phyloP scores from a whole-genome alignment of 306 rosid genomes.

The Pueraria montana region DNA sequence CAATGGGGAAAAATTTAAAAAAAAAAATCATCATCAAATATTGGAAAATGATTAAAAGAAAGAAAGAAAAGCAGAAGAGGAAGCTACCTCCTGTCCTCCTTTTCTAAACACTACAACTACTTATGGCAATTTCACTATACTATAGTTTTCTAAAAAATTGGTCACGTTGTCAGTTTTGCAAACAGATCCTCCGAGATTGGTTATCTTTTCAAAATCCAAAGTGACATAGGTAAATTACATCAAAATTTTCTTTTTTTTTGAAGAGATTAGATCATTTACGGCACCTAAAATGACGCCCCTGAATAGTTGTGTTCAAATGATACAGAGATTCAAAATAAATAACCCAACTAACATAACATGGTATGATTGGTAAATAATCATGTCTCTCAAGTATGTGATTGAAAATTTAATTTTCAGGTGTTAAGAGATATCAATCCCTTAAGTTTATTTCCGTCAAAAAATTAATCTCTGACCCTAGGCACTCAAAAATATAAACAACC shows the following conservation, averaged over 20 bases:
- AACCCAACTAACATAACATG: not conserved
- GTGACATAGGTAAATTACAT: not conserved
- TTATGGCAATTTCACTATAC: no score
- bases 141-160: no score
- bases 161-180: no score
- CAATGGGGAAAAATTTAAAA: no score
- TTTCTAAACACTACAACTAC: no score
- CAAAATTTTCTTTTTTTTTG: not conserved
- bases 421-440: no score
- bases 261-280: not conserved
- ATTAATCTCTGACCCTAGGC: no score
- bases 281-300: not conserved
- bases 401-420: no score
- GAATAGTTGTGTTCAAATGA: not conserved
- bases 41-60: not conserved
- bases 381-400: not conserved
- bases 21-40: not conserved
- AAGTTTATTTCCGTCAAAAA: no score
- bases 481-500: not conserved
- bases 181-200: not conserved
- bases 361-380: no score
- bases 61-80: not conserved
- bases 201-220: not conserved
- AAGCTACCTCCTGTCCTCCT: not conserved
- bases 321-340: constrained; percentile 3